Conservation (phyloP, 2,329 filamentous ascomycete species). For the Pseudogymnoascus sp. region DNA sequence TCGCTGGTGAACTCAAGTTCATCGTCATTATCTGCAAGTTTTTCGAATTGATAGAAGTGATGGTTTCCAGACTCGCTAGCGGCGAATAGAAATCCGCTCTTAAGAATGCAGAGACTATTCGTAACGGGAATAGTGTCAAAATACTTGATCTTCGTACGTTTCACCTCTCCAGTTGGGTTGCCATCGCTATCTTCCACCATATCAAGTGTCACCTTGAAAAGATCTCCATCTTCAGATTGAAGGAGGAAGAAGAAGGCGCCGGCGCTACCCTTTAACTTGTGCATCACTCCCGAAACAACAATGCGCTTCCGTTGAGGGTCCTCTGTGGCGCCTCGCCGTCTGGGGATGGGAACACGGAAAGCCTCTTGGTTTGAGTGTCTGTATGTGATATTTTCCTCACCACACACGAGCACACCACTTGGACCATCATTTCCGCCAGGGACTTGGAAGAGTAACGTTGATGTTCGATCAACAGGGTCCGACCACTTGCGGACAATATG, state of each 20-base stretch:
- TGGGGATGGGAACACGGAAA: conserved; percentile 81
- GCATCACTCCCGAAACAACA: conserved; percentile 90
- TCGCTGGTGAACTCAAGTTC: conserved; percentile 82
- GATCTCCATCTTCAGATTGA: conserved; percentile 93
- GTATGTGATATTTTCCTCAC: conserved; percentile 90
- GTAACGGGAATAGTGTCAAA: conserved; percentile 93
- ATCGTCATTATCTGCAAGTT: conserved; percentile 89
- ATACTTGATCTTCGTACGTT: conserved; percentile 85
- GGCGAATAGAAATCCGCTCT: conserved; percentile 90
- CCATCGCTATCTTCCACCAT: conserved; percentile 77
- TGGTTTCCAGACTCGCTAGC: conserved; percentile 90
- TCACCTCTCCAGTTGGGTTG: conserved; percentile 72
- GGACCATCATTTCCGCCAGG: conserved; percentile 90
- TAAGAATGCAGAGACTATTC: conserved; percentile 81
- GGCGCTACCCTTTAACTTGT: conserved; percentile 74
- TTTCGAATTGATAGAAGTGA: conserved; percentile 93
- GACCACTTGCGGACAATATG: conserved; percentile 97
- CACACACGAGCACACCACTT: conserved; percentile 89
- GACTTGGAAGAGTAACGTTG: conserved; percentile 87
- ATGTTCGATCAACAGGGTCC: conserved; percentile 82
- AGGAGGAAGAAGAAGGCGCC: conserved; percentile 95
- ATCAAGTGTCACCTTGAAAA: conserved; percentile 93
- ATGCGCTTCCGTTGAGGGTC: conserved; percentile 84
- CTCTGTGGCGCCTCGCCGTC: conserved; percentile 79
- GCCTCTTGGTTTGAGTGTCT: conserved; percentile 88